phyloP scores from a whole-genome alignment of 1,139 yeast genomes.

The Williopsis jadinii region DNA sequence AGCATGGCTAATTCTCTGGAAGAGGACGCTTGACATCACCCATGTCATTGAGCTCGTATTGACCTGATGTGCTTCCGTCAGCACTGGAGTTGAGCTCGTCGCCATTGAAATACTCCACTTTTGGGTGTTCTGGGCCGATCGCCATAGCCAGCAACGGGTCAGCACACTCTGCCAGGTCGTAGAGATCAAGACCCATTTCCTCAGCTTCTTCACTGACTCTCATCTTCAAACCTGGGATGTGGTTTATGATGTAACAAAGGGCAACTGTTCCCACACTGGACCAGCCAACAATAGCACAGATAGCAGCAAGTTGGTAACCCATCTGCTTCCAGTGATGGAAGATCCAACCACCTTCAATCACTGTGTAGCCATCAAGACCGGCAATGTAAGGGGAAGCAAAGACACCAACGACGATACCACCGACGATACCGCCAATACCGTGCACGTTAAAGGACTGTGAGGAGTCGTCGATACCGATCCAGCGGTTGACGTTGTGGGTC shows the following conservation, averaged over 20 bases:
- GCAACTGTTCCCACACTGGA: constrained; percentile 34
- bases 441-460: constrained; percentile 41
- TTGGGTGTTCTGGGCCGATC: neutral
- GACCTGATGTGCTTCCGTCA: constrained; percentile 2
- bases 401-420: constrained; percentile 37
- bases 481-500: constrained; percentile 30
- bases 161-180: constrained; percentile 30
- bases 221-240: constrained; percentile 39
- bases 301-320: constrained; percentile 44
- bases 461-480: constrained; percentile 42
- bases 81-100: constrained; percentile 8
- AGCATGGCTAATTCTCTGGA: no score
- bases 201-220: constrained; percentile 38
- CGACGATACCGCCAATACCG: constrained; percentile 42
- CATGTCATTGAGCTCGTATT: constrained; percentile 10
- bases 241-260: constrained; percentile 36
- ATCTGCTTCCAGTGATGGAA: constrained; percentile 42
- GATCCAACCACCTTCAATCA: constrained; percentile 44
- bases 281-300: constrained; percentile 34
- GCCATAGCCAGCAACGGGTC: constrained; percentile 14
- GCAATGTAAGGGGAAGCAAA: constrained; percentile 42
- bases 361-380: constrained; percentile 39
- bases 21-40: constrained; percentile 1
- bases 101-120: constrained; percentile 15
- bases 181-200: constrained; percentile 41